These are phyloP conservation scores for Gossypium lobatum DNA, from an alignment of 441 rosid species.

Conservation along the genomic window DNA sequence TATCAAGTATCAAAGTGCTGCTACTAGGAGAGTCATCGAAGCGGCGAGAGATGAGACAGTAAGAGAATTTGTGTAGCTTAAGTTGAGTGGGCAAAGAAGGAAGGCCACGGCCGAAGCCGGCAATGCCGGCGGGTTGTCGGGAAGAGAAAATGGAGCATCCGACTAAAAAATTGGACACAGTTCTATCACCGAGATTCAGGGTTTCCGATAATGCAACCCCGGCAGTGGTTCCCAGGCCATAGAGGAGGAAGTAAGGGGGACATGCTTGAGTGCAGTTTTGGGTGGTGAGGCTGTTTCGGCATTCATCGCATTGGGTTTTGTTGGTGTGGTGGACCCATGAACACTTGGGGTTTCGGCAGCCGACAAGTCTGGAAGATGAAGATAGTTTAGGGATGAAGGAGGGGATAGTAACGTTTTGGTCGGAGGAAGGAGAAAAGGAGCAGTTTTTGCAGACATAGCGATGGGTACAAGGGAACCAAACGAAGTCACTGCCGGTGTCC, in stretches of 20 bases:
- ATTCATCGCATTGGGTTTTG: conserved; percentile 17
- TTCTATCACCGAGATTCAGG: conserved; percentile 22
- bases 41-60: conserved; percentile 31
- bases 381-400: conserved; percentile 34
- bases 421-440: conserved; percentile 14
- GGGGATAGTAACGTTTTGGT: conserved; percentile 2
- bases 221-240: conserved; percentile 44
- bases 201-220: conserved; percentile 38
- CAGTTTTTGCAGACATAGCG: conserved; percentile 41
- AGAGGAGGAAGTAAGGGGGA: conserved; percentile 40
- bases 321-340: conserved; percentile 32
- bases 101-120: conserved; percentile 45
- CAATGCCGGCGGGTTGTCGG: conserved; percentile 47
- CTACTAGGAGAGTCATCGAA: conserved; percentile 30
- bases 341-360: conserved; percentile 40
- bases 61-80: conserved; percentile 24
- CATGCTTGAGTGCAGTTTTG: conserved; percentile 29
- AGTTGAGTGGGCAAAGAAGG: conserved; percentile 46
- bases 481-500: conserved; percentile 56
- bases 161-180: conserved; percentile 29
- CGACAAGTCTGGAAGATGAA: conserved; percentile 29
- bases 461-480: conserved; percentile 52
- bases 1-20: conserved; percentile 36
- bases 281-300: not conserved
- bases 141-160: conserved; percentile 40